A percentile compares a stretch with the other conserved stretches of the same genome.
Evolutionary conservation across 768 basidiomycete species (phyloP).

Genomic region (Crassisporium funariophilum): DNA sequence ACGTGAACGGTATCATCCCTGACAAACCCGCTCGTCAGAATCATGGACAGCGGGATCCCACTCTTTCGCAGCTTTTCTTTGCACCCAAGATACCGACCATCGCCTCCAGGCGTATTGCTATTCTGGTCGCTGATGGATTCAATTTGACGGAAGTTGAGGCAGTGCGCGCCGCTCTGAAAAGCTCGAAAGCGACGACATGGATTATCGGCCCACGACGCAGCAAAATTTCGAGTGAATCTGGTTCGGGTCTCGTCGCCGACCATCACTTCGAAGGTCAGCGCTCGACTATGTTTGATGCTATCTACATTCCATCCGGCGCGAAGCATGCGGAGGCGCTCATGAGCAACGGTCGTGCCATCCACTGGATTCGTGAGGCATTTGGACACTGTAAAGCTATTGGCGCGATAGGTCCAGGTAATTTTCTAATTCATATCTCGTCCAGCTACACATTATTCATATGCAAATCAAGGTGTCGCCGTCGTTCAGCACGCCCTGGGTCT

Average conservation of each 20-base stretch:
- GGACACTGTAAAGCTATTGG: slow-evolving; percentile 86
- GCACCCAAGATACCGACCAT: slow-evolving; percentile 59
- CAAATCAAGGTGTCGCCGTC: slow-evolving; percentile 45
- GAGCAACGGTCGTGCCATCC: slow-evolving; percentile 69
- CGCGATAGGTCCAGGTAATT: slow-evolving; percentile 66
- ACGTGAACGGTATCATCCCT: slow-evolving; percentile 64
- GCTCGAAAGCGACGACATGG: slow-evolving; percentile 58
- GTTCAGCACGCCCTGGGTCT: slow-evolving; percentile 48
- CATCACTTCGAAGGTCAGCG: slow-evolving; percentile 78
- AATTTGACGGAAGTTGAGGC: slow-evolving; percentile 58
- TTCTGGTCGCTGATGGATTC: slow-evolving; percentile 79
- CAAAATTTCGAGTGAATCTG: slow-evolving; percentile 37
- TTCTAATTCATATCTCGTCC: neutral
- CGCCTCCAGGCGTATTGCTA: slow-evolving; percentile 69
- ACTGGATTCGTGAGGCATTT: slow-evolving; percentile 85
- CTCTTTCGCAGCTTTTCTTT: slow-evolving; percentile 63
- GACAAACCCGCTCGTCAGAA: slow-evolving; percentile 51
- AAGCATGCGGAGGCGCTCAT: slow-evolving; percentile 58
- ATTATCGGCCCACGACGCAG: slow-evolving; percentile 72
- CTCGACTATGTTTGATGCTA: slow-evolving; percentile 82
- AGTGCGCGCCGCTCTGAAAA: slow-evolving; percentile 54
- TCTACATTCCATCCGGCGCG: slow-evolving; percentile 75
- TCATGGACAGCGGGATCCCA: slow-evolving; percentile 55
- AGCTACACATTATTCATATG: neutral
- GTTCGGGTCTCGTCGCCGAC: slow-evolving; percentile 50